phyloP scores from a whole-genome alignment of 164 flowering plant genomes.

The Annona squamosa region DNA sequence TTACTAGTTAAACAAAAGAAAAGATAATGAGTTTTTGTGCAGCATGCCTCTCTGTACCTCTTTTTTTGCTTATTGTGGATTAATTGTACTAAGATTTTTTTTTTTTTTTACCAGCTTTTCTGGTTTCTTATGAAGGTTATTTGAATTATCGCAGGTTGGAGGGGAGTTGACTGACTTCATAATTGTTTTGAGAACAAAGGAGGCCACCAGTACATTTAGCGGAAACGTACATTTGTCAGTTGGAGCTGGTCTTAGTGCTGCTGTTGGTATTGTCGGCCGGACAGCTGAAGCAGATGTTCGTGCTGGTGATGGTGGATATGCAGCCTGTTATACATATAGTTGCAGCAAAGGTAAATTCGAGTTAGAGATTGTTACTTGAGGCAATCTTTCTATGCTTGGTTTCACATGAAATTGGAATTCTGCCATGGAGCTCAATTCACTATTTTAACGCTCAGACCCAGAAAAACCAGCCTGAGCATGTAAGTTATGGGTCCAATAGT shows the following conservation, averaged over 20 bases:
- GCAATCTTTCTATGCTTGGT: not conserved
- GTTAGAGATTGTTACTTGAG: not conserved
- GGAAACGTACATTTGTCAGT: conserved; percentile 69
- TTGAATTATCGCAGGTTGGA: conserved; percentile 53
- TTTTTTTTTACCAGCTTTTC: not conserved
- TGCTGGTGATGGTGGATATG: conserved; percentile 87
- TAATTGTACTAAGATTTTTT: not conserved
- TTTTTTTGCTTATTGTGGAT: not conserved
- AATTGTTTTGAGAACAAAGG: conserved; percentile 72
- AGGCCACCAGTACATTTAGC: conserved; percentile 76
- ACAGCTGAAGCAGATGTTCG: conserved; percentile 81
- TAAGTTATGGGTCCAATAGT: not conserved
- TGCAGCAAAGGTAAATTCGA: conserved; percentile 77
- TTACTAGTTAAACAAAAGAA: too few species aligned
- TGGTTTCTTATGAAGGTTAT: not conserved
- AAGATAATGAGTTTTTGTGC: too few species aligned
- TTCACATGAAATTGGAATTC: not conserved
- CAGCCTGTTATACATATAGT: conserved; percentile 98
- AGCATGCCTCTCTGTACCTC: not conserved
- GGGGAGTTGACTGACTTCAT: conserved; percentile 92
- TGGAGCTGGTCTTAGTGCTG: conserved; percentile 96
- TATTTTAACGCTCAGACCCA: not conserved
- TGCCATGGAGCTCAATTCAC: not conserved
- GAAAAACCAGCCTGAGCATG: not conserved
- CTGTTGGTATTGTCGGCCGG: conserved; percentile 73